A percentile compares a stretch with the other conserved stretches of the same genome.
These are phyloP conservation scores for Helianthus tuberosus DNA, from an alignment of 129 eudicot genomes.

Conservation along the genomic window DNA sequence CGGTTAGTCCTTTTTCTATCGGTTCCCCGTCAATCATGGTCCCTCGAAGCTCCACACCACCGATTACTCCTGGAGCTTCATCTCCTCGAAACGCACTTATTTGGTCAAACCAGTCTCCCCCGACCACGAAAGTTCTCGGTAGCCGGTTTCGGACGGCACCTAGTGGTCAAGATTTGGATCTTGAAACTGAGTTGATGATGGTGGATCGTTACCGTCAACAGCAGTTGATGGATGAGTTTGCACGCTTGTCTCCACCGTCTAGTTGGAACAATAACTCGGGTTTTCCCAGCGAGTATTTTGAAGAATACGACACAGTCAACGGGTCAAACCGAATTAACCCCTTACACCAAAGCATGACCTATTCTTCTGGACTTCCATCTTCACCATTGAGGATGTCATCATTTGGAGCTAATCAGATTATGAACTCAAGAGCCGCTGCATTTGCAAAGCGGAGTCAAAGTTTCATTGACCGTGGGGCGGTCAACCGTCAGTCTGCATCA, in stretches of 20 bases:
- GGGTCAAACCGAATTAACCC: conserved; percentile 43
- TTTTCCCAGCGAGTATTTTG: conserved; percentile 33
- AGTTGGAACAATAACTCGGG: conserved; percentile 25
- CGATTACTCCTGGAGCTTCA: conserved; percentile 17
- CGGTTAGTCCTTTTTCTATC: conserved; percentile 59
- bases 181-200: conserved; percentile 49
- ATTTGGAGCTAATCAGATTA: conserved; percentile 47
- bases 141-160: conserved; percentile 59
- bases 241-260: neutral
- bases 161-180: conserved; percentile 52
- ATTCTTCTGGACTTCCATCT: conserved; percentile 49
- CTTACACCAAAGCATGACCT: conserved; percentile 58
- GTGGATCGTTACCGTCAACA: conserved; percentile 46
- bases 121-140: conserved; percentile 49
- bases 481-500: conserved; percentile 44
- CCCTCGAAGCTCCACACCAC: conserved; percentile 55
- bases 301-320: conserved; percentile 32
- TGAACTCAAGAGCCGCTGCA: conserved; percentile 58
- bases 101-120: conserved; percentile 64
- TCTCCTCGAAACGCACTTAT: neutral
- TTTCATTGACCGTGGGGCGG: conserved; percentile 66
- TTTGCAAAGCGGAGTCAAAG: conserved; percentile 82
- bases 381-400: conserved; percentile 57
- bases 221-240: conserved; percentile 11
- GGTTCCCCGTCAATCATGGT: conserved; percentile 58